Base-by-base conservation (phyloP, 768 basidiomycete species). In the Xerocomus potaroensis region DNA sequence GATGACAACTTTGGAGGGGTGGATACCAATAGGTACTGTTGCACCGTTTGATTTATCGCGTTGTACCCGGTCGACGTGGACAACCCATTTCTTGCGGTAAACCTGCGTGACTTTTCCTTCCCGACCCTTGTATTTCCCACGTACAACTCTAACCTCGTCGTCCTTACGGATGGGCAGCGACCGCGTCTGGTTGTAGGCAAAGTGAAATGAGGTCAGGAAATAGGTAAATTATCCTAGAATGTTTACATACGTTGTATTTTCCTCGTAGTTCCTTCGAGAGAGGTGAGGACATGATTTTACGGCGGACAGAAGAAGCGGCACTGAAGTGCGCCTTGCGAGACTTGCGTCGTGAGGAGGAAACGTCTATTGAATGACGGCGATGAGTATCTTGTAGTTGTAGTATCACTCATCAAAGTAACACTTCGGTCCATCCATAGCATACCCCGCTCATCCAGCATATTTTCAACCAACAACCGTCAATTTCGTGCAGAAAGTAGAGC, bases 21-120 rank as follows among this genome's bases (percentile, higher is more conserved):
- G 87, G 60, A 99, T 83, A 57, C 93, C 92, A 60, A 99, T 93
- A 62, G 89, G 89, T 49, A 87, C 82, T 45, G 92, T 83, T 50
- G 93, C 86, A 55, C 96, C 95, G 66, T 95, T 96, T 56, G 91
- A 91, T 73, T 97, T 97, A 77, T 99, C 95, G 57, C 92, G 83
- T 70, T 88, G 85, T 46, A 99, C 92, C 66, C 95, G 91, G 72
- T 99, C 95, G 65, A 99, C 89, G 73, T 97, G 87, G 70, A 99
- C 87, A 45, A 97, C 91, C 89, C 91, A 98, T 72, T 95, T 94
- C 84, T 95, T 95, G 69, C 94, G 88, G 80, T 94, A 95, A 55
- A 97, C 94, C 72, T 93, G 87, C 50, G 90, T 91, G 53, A 99
- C 84, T 76, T 97, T 97, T 63, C 95, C 95, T 78, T 99, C 95